Evolutionary conservation across 306 rosid species (phyloP), one percentile per base, ranked within the genome.

Genomic region (Betula pendula): DNA sequence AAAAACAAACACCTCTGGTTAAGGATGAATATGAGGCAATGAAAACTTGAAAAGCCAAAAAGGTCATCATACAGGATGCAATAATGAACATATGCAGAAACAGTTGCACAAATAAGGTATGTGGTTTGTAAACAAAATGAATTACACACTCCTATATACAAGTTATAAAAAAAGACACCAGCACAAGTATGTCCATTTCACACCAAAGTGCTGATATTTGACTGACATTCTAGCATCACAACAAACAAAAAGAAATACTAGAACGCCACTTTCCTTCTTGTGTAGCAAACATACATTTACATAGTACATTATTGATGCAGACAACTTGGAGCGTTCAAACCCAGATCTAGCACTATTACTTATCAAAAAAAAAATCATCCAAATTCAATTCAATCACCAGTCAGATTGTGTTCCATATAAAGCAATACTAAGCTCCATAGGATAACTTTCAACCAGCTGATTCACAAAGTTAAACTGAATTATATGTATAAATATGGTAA

Each of bases 1-100:
- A 58, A 76, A 74, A 75, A 68, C 27, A 82, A 75, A 49, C 56
- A 48, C 53, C 51, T 29, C 47, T 60, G 71, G 60, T 81, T 79
- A 86, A 68, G 35, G 51, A 70, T 7, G 17, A 27, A 48, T 6
- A 16, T 65, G 33, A 38, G 22, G 51, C 29, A 8, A 29, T 44
- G 70, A 68, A 56, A 43, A 40, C 22, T 38, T 38, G 40, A 59
- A 56, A 59, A 38, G 8, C 29, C 68, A 60, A 11, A 10, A 50
- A 52, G 56, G 33, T 42, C 31, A 68, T 14, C 10, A 53, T 13
- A 29, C 56, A 53, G 58, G 48, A 50, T 66, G 53, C 75, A 74
- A 31, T 45, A 65, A 19, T 8, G 35, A 35, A 35, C 12, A 65
- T 35, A 19, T 65, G 47, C 25, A 65, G 70, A 65, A n/a, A n/a